Conservation (phyloP, 225 moss, liverwort and hornwort species). For the Takakia lepidozioides region DNA sequence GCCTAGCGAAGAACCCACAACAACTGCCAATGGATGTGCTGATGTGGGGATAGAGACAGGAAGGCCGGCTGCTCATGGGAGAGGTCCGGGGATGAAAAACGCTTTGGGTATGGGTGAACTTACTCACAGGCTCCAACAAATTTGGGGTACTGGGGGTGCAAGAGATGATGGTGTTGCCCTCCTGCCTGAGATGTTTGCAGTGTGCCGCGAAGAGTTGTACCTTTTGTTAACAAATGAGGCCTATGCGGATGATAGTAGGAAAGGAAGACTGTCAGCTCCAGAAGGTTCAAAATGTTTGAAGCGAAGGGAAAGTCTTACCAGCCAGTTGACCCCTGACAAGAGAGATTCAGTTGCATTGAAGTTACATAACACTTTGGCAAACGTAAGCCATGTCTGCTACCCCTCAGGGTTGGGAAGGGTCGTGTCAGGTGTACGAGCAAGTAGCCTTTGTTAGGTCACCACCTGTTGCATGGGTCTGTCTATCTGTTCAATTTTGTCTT, state of each 20-base stretch:
- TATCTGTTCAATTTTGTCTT: too few relatives aligned
- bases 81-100: constrained; percentile 23
- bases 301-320: constrained; percentile 22
- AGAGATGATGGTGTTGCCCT: constrained; percentile 45
- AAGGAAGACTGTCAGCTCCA: constrained; percentile 8
- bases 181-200: constrained; percentile 64
- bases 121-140: constrained; percentile 49
- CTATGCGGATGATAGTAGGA: constrained; percentile 14
- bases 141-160: constrained; percentile 61
- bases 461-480: too few relatives aligned
- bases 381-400: constrained; percentile 32
- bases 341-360: constrained; percentile 46
- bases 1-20: constrained; percentile 20
- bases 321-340: constrained; percentile 14
- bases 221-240: constrained; percentile 48
- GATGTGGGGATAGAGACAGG: constrained; percentile 13
- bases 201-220: constrained; percentile 70
- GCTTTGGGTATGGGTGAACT: constrained; percentile 40
- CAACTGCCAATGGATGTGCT: constrained; percentile 14
- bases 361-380: constrained; percentile 59
- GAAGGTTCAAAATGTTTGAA: constrained; percentile 18
- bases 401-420: too few relatives aligned
- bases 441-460: constrained; percentile 26
- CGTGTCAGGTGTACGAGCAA: constrained; percentile 14
- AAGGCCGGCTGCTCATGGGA: constrained; percentile 14